phyloP scores from a whole-genome alignment of 2,329 filamentous ascomycete genomes.

The Fusarium staphyleae region DNA sequence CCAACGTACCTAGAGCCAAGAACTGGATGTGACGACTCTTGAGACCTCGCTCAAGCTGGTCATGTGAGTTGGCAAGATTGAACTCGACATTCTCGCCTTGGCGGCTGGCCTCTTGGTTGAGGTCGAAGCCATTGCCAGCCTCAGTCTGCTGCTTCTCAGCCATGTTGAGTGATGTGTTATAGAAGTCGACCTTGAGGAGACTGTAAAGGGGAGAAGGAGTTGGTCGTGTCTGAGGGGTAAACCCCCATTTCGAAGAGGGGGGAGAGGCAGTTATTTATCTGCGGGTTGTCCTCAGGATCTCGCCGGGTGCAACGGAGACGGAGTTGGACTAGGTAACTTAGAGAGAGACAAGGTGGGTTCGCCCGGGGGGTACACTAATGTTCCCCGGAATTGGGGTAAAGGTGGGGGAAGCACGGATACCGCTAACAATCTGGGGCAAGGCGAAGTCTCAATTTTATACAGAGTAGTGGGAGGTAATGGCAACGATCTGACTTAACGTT shows the following conservation, averaged over 20 bases:
- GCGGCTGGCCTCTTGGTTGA: constrained; percentile 38
- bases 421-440: constrained; percentile 17
- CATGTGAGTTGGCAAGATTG: constrained; percentile 48
- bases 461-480: too few relatives aligned
- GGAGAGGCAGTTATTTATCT: constrained; percentile 23
- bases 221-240: background rate
- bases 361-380: constrained; percentile 3
- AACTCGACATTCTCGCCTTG: constrained; percentile 41
- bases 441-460: constrained; percentile 10
- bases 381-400: constrained; percentile 23
- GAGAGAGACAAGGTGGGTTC: too few relatives aligned
- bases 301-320: background rate
- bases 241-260: background rate
- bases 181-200: background rate
- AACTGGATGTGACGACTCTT: constrained; percentile 69
- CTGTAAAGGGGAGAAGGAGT: background rate
- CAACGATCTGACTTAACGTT: too few relatives aligned
- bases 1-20: constrained; percentile 48
- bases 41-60: constrained; percentile 62
- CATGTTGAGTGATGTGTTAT: constrained; percentile 10
- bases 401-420: constrained; percentile 18
- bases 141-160: constrained; percentile 30
- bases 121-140: constrained; percentile 33
- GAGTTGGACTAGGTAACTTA: background rate
- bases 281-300: background rate